phyloP scores from a whole-genome alignment of 257 asterid species.

The Fraxinus anomala region DNA sequence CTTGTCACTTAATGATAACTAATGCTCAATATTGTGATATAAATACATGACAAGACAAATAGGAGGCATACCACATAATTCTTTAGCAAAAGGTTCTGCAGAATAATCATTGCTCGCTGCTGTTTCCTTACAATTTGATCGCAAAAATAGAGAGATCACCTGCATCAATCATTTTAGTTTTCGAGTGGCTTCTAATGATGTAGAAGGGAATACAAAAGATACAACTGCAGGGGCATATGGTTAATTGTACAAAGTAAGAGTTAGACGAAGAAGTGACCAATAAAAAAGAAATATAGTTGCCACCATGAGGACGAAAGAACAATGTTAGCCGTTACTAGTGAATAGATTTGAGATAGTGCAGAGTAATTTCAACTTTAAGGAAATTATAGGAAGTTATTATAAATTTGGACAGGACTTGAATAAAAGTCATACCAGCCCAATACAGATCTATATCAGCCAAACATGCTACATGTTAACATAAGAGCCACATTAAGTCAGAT shows the following conservation, averaged over 20 bases:
- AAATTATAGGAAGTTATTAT: not conserved
- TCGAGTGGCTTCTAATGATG: slow-evolving; percentile 13
- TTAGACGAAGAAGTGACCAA: slow-evolving; percentile 11
- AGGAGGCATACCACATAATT: slow-evolving; percentile 56
- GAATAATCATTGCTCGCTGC: slow-evolving; percentile 38
- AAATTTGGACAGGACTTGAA: slow-evolving; percentile 16
- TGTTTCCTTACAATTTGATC: slow-evolving; percentile 60
- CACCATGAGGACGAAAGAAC: slow-evolving; percentile 18
- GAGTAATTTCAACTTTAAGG: slow-evolving; percentile 3
- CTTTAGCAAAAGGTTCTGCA: slow-evolving; percentile 47
- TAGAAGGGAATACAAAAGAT: slow-evolving; percentile 16
- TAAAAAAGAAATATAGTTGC: not conserved
- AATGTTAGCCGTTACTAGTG: slow-evolving; percentile 3
- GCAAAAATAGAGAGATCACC: slow-evolving; percentile 79
- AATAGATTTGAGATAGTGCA: slow-evolving; percentile 7
- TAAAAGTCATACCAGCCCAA: slow-evolving; percentile 7
- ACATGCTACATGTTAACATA: not conserved
- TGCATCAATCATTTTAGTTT: slow-evolving; percentile 43
- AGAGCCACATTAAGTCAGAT: slow-evolving; percentile 3
- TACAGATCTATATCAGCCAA: slow-evolving; percentile 1
- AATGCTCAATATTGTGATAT: not conserved
- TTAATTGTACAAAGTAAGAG: not conserved
- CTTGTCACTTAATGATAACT: slow-evolving; percentile 18
- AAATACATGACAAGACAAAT: slow-evolving; percentile 28
- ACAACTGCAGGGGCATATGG: slow-evolving; percentile 19